These are phyloP conservation scores for Alectoria sarmentosa DNA, from an alignment of 495 filamentous ascomycete species.

Conservation along the genomic window DNA sequence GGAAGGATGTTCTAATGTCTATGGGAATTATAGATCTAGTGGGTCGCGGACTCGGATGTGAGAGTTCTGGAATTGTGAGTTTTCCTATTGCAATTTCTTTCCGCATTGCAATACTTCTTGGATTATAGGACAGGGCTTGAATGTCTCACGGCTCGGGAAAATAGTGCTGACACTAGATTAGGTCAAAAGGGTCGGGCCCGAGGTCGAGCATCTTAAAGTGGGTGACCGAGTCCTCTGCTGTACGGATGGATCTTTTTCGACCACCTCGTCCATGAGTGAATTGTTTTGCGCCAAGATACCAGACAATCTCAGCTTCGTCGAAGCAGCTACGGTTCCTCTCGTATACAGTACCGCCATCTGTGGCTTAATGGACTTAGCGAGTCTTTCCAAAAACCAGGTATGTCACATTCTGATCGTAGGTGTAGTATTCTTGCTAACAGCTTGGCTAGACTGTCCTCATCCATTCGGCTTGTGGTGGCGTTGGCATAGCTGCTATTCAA, in stretches of 20 bases:
- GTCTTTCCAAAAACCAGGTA: conserved; percentile 27
- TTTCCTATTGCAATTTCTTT: conserved; percentile 1
- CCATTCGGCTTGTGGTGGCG: conserved; percentile 37
- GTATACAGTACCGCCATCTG: conserved; percentile 32
- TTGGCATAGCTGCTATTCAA: conserved; percentile 22
- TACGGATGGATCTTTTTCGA: conserved; percentile 16
- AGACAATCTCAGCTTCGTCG: conserved; percentile 27
- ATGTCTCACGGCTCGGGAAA: neutral
- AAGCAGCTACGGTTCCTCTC: conserved; percentile 28
- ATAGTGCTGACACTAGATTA: neutral
- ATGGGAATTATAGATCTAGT: conserved; percentile 34
- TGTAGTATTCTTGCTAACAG: conserved; percentile 26
- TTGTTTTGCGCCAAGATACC: conserved; percentile 28
- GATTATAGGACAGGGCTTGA: neutral
- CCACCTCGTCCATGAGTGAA: neutral
- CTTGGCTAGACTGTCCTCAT: conserved; percentile 34
- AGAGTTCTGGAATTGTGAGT: conserved; percentile 37
- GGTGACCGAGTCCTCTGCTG: conserved; percentile 35
- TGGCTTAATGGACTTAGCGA: conserved; percentile 23
- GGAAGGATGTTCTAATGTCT: conserved; percentile 32
- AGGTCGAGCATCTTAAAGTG: conserved; percentile 31
- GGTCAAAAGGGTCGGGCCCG: conserved; percentile 27
- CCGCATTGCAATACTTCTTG: neutral
- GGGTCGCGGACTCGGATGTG: conserved; percentile 35
- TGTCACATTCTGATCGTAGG: conserved; percentile 25